Percentiles rank a stretch among this genome's conserved stretches.
phyloP scores from a whole-genome alignment of 805 yeast genomes.

The Wickerhamomyces subpelliculosus region DNA sequence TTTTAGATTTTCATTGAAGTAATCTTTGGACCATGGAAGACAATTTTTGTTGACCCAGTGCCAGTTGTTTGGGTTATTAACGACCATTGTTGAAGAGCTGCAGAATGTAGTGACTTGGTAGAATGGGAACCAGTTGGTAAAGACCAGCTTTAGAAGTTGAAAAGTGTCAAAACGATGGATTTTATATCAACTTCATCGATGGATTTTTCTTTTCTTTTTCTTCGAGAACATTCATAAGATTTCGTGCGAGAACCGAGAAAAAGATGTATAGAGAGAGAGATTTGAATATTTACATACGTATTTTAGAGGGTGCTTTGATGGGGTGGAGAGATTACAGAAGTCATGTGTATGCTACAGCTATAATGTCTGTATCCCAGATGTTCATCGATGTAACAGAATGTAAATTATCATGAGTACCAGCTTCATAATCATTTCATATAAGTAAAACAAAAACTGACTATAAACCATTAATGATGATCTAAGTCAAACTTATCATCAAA shows the following conservation, averaged over 20 bases:
- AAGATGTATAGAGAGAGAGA: background rate
- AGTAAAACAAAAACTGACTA: background rate
- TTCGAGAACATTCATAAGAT: background rate
- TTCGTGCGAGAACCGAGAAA: background rate
- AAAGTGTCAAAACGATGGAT: background rate
- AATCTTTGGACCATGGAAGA: constrained; percentile 53
- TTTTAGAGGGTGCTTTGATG: too few species aligned
- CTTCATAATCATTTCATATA: too few species aligned
- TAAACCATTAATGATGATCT: background rate
- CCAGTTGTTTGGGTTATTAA: constrained; percentile 70
- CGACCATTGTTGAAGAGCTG: constrained; percentile 40
- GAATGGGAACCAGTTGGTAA: too few species aligned
- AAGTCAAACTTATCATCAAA: constrained; percentile 8
- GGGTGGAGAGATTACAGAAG: too few species aligned
- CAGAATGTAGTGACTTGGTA: background rate
- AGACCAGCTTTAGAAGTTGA: too few species aligned
- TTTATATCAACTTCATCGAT: background rate
- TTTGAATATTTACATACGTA: too few species aligned
- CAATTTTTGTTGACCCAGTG: constrained; percentile 71
- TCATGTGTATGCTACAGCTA: too few species aligned
- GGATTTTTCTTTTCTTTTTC: background rate
- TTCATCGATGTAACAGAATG: too few species aligned
- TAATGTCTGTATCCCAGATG: too few species aligned
- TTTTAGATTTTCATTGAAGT: constrained; percentile 35
- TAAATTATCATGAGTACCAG: too few species aligned